A percentile compares a stretch with the other conserved stretches of the same genome.
Conservation (phyloP, 2,329 filamentous ascomycete genomes). For the Bipolaris gigantea region DNA sequence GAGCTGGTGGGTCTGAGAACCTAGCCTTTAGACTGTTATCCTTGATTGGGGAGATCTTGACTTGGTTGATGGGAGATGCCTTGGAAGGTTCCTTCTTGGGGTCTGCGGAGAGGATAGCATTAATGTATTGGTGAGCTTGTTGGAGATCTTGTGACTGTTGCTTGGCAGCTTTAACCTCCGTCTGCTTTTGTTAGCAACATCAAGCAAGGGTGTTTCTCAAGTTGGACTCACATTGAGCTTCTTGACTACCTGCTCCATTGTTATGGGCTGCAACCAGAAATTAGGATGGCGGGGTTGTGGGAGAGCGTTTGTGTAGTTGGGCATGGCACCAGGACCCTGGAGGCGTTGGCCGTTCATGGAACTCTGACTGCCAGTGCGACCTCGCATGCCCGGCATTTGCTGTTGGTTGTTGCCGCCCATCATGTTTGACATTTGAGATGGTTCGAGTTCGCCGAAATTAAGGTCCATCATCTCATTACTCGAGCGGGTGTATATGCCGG, state of each 20-base stretch:
- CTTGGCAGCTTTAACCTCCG: conserved; percentile 86
- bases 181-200: conserved; percentile 53
- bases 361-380: conserved; percentile 59
- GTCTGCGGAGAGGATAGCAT: conserved; percentile 74
- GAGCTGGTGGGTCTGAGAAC: conserved; percentile 91
- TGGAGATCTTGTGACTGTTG: conserved; percentile 84
- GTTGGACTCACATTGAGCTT: conserved; percentile 69
- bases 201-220: background rate
- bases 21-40: conserved; percentile 70
- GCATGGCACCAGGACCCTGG: conserved; percentile 59
- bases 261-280: conserved; percentile 85
- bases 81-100: conserved; percentile 56
- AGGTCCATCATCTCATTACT: conserved; percentile 80
- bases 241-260: conserved; percentile 93
- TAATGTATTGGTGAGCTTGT: conserved; percentile 80
- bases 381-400: conserved; percentile 66
- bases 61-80: conserved; percentile 46
- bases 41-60: conserved; percentile 55
- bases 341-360: conserved; percentile 66
- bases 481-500: conserved; percentile 72
- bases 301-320: conserved; percentile 59
- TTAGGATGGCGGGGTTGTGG: conserved; percentile 75
- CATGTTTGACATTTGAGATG: conserved; percentile 69
- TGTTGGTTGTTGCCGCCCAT: conserved; percentile 66
- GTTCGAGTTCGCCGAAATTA: conserved; percentile 89